Base-by-base conservation (phyloP, 2,329 filamentous ascomycete genomes). In the Aspergillus fructus region DNA sequence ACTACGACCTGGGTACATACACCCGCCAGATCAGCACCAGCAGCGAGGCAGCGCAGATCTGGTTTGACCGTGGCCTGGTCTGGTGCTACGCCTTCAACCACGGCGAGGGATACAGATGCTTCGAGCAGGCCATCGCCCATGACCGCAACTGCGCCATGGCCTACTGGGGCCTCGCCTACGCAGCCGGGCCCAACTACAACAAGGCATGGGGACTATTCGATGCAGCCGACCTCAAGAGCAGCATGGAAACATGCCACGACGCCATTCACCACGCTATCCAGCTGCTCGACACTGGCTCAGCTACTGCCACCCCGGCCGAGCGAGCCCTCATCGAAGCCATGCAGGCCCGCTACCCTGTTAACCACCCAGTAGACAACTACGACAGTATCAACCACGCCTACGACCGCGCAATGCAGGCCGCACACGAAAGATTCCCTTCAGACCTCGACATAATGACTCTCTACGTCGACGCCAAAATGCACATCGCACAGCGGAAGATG, bases 131-230 rank as follows among this genome's bases (percentile, higher is more conserved):
- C n/a, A 71, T 75, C 34, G 52, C 60, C 1, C 50, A 69, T 50
- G 75, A 77, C 61, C 61, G 63, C 19, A 56, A 60, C 13, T 76
- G 71, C 56, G 68, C 73, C 2, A 73, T 77, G 66, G 74, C 74
- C 7, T 72, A 75, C 56, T 76, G 74, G 74, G 74, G 74, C 1
- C 60, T 76, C 11, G 72, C 89, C 0, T 91, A 89, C 68, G 79
- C 86, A 7, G 24, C 24, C 24, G 24, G 24, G 24, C 24, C 24
- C 1, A 24, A 24, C 2, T 24, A 89, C 72, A 90, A 93, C 76
- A 91, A 92, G 67, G 85, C 89, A 0, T 92, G 90, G 89, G 82
- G 84, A 27, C 79, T 85, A 21, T 91, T 91, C 62, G 87, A 89
- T 54, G 72, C 79, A 1, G 71, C 76, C 0, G 89, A 92, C 61